These are phyloP conservation scores for Stephania yunnanensis DNA, from an alignment of 164 flowering plant species.

Conservation along the genomic window DNA sequence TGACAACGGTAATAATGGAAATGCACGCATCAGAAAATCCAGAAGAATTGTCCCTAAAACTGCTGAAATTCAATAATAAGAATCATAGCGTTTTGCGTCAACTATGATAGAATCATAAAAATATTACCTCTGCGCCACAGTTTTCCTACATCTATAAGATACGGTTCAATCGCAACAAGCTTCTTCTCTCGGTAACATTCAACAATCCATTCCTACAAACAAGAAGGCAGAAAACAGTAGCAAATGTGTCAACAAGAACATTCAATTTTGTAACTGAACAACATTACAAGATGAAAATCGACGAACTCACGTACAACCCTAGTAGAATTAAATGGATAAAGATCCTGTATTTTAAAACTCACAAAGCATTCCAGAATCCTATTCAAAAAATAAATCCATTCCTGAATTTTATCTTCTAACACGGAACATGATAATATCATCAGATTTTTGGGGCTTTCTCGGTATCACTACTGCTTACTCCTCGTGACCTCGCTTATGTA, in stretches of 20 bases:
- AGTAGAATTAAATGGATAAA: too few relatives aligned
- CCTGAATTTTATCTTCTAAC: too few relatives aligned
- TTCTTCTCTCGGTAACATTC: constrained; percentile 71
- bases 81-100: constrained; percentile 8
- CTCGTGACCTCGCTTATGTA: too few relatives aligned
- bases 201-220: constrained; percentile 72
- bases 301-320: background rate
- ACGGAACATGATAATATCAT: background rate
- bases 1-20: too few relatives aligned
- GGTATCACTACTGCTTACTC: too few relatives aligned
- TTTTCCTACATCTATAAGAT: constrained; percentile 90
- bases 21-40: too few relatives aligned
- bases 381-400: too few relatives aligned
- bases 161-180: constrained; percentile 81
- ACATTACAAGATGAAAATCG: background rate
- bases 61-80: background rate
- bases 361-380: too few relatives aligned
- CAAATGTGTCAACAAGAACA: background rate
- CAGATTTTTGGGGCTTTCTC: too few relatives aligned
- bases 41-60: too few relatives aligned
- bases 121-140: constrained; percentile 64
- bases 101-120: constrained; percentile 30
- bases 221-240: background rate
- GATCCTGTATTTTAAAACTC: too few relatives aligned
- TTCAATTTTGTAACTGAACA: background rate